phyloP scores from a whole-genome alignment of 2,329 filamentous ascomycete genomes.

The Drechmeria coniospora region DNA sequence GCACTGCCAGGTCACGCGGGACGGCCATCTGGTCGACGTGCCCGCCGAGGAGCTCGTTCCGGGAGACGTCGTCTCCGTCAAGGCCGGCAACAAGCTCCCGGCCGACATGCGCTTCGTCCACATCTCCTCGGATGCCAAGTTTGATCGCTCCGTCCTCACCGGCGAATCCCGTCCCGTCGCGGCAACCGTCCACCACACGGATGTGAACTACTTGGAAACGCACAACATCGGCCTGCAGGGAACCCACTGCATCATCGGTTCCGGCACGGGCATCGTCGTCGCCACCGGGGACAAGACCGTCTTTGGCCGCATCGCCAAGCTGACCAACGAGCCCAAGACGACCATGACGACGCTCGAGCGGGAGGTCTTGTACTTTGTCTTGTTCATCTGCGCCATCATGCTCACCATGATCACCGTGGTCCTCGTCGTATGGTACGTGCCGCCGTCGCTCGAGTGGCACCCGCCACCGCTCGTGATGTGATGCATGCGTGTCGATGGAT shows the following conservation, averaged over 20 bases:
- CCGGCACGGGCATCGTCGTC: constrained; percentile 50
- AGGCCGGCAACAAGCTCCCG: constrained; percentile 57
- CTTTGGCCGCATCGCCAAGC: constrained; percentile 59
- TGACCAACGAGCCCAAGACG: constrained; percentile 54
- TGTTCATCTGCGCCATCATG: constrained; percentile 55
- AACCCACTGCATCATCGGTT: constrained; percentile 62
- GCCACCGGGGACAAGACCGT: constrained; percentile 59
- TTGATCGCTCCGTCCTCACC: constrained; percentile 58
- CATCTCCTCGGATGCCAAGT: constrained; percentile 51
- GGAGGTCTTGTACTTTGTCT: constrained; percentile 59
- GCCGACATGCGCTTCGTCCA: constrained; percentile 59
- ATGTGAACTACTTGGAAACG: constrained; percentile 63
- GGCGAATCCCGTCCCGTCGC: constrained; percentile 51
- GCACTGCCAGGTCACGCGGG: constrained; percentile 48
- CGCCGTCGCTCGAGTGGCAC: neutral
- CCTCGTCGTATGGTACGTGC: constrained; percentile 45
- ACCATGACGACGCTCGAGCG: constrained; percentile 55
- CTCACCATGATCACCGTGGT: constrained; percentile 48
- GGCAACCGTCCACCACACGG: constrained; percentile 49
- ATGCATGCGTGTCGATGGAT: too few species aligned
- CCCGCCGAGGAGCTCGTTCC: constrained; percentile 49
- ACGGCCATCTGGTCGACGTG: constrained; percentile 34
- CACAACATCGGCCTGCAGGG: constrained; percentile 63
- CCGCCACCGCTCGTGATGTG: neutral
- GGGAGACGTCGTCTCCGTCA: constrained; percentile 53